Conservation (phyloP, 345 rosid genomes). For the Reutealis trisperma region DNA sequence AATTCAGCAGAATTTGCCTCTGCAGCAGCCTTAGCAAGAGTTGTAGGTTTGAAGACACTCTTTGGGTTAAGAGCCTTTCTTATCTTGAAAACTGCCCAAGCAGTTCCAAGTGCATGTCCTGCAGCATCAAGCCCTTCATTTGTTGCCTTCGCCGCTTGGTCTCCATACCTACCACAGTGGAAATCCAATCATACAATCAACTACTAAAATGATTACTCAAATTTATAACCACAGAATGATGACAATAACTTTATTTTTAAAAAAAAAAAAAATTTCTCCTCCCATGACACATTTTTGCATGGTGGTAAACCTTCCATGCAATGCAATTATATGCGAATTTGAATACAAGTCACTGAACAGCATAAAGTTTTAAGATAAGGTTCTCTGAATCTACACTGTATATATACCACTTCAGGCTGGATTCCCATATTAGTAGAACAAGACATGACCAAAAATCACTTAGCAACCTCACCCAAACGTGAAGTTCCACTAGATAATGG, state of each 20-base stretch:
- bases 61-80: conserved; percentile 81
- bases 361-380: background rate
- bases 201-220: background rate
- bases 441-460: background rate
- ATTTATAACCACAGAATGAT: background rate
- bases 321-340: background rate
- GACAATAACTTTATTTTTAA: too few relatives aligned
- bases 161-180: conserved; percentile 62
- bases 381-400: background rate
- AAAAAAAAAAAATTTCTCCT: too few relatives aligned
- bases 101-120: conserved; percentile 85
- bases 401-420: background rate
- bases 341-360: background rate
- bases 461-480: background rate
- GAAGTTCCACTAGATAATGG: background rate
- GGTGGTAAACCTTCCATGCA: background rate
- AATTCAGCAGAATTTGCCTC: conserved; percentile 40
- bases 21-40: conserved; percentile 68
- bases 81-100: conserved; percentile 95
- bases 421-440: conserved; percentile 5
- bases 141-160: conserved; percentile 68
- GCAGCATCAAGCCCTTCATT: conserved; percentile 81
- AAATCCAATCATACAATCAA: background rate
- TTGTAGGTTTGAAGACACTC: conserved; percentile 66
- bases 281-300: too few relatives aligned